phyloP scores from a whole-genome alignment of 805 yeast species.

The Ogataea philodendri region DNA sequence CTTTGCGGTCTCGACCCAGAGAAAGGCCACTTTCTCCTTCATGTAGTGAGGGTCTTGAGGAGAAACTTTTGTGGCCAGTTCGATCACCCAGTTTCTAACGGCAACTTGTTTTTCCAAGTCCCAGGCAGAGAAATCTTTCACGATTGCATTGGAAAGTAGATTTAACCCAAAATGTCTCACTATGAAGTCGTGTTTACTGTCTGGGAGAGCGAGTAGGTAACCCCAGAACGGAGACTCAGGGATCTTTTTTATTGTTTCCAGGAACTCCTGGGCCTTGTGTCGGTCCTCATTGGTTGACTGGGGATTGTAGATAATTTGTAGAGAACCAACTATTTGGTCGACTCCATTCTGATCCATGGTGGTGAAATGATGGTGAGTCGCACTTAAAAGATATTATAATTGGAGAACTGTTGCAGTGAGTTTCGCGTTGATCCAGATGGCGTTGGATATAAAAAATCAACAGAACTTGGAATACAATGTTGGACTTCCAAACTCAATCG shows the following conservation, averaged over 20 bases:
- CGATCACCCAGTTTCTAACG: slow-evolving; percentile 80
- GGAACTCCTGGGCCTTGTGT: slow-evolving; percentile 55
- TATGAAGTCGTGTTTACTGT: slow-evolving; percentile 58
- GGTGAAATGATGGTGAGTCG: not conserved
- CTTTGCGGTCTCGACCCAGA: slow-evolving; percentile 92
- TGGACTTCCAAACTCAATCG: too few species aligned
- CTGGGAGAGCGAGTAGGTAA: slow-evolving; percentile 70
- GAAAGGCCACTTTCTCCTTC: slow-evolving; percentile 81
- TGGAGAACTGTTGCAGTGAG: too few species aligned
- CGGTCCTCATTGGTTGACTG: slow-evolving; percentile 57
- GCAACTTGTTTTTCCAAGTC: slow-evolving; percentile 58
- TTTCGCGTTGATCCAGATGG: slow-evolving; percentile 2
- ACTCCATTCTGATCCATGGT: slow-evolving; percentile 69
- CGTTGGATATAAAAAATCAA: slow-evolving; percentile 1
- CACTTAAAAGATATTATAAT: not conserved
- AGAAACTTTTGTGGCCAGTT: slow-evolving; percentile 60
- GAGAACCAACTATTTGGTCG: slow-evolving; percentile 71
- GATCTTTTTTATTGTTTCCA: slow-evolving; percentile 72
- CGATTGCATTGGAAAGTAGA: slow-evolving; percentile 70
- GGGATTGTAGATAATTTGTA: slow-evolving; percentile 70
- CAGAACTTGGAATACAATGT: too few species aligned
- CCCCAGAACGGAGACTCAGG: slow-evolving; percentile 93
- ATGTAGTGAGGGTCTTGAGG: slow-evolving; percentile 83
- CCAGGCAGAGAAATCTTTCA: slow-evolving; percentile 53
- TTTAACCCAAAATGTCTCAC: slow-evolving; percentile 91